phyloP scores from a whole-genome alignment of 1,284 basidiomycete species.

The Flammula alnicola region DNA sequence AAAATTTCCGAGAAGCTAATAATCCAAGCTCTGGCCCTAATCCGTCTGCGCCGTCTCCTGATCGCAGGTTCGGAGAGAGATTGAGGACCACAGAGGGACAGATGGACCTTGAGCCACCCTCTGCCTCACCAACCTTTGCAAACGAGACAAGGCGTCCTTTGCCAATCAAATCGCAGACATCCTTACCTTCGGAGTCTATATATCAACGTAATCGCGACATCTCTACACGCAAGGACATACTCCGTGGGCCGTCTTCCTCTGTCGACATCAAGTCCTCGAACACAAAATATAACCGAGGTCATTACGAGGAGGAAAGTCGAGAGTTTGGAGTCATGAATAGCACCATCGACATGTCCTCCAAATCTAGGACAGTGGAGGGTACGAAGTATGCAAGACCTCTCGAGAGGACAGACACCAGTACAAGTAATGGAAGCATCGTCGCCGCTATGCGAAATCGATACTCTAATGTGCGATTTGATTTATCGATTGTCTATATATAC shows the following conservation, averaged over 20 bases:
- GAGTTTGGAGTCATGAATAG: constrained; percentile 39
- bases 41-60: constrained; percentile 22
- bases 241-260: constrained; percentile 19
- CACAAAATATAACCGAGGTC: constrained; percentile 19
- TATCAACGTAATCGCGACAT: constrained; percentile 10
- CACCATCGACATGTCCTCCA: constrained; percentile 20
- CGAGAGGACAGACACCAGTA: constrained; percentile 53
- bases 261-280: constrained; percentile 20
- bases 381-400: constrained; percentile 32
- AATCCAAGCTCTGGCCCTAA: constrained; percentile 1
- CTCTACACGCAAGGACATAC: not conserved
- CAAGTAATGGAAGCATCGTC: constrained; percentile 62
- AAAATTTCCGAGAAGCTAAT: constrained; percentile 7
- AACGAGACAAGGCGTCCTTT: constrained; percentile 19
- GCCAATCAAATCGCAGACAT: constrained; percentile 22
- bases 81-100: constrained; percentile 1
- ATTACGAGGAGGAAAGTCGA: constrained; percentile 40
- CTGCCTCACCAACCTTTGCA: not conserved
- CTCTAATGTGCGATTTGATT: constrained; percentile 49
- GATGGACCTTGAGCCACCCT: not conserved
- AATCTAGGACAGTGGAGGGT: constrained; percentile 32
- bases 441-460: constrained; percentile 72
- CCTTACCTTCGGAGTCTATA: constrained; percentile 11
- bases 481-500: too few species aligned
- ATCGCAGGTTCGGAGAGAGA: constrained; percentile 22